A percentile compares a stretch with the other conserved stretches of the same genome.
Conservation (phyloP, 2,329 filamentous ascomycete species). For the Fusarium duplospermum region DNA sequence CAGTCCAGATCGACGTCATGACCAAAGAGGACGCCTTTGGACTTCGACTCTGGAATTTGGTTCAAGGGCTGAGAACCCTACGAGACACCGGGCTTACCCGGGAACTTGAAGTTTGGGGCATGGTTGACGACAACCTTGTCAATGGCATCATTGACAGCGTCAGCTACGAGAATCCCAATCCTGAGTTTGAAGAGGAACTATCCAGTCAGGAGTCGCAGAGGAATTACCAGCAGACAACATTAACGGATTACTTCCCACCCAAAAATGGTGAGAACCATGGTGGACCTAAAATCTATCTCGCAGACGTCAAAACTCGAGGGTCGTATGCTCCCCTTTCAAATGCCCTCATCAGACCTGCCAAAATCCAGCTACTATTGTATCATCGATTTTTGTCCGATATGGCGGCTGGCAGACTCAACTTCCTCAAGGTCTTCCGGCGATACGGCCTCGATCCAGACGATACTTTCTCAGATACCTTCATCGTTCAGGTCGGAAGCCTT, state of each 20-base stretch:
- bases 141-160: constrained; percentile 92
- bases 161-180: constrained; percentile 80
- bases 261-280: constrained; percentile 11
- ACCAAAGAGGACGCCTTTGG: constrained; percentile 87
- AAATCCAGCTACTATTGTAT: constrained; percentile 91
- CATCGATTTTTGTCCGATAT: constrained; percentile 85
- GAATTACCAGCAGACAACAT: constrained; percentile 50
- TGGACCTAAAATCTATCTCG: constrained; percentile 71
- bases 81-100: constrained; percentile 77
- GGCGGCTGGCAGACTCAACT: constrained; percentile 76
- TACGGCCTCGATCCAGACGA: constrained; percentile 75
- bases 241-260: constrained; percentile 56
- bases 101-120: constrained; percentile 87
- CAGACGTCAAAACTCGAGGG: constrained; percentile 88
- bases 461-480: constrained; percentile 81
- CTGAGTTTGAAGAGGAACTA: constrained; percentile 73
- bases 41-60: constrained; percentile 88
- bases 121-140: constrained; percentile 83
- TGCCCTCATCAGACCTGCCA: constrained; percentile 78
- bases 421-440: constrained; percentile 74
- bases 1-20: constrained; percentile 76
- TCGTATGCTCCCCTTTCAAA: constrained; percentile 72
- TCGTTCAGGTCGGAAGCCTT: constrained; percentile 77
- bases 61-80: constrained; percentile 83
- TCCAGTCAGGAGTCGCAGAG: constrained; percentile 47